Conservation (phyloP, 73 alveolate species). For the Paramecium biaurelia region DNA sequence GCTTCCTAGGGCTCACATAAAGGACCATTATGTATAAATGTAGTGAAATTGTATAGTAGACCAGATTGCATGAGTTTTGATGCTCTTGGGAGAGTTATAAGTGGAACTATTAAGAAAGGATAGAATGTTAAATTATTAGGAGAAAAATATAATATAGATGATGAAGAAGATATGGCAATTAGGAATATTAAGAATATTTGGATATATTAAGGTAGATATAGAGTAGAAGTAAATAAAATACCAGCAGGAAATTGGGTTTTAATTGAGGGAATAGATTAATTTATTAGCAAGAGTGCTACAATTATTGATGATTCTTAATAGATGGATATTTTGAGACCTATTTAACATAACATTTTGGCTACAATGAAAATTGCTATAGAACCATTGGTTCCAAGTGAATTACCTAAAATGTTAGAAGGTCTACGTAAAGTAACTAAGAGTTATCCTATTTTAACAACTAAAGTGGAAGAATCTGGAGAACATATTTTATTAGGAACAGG, state of each 20-base stretch:
- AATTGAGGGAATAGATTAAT: slow-evolving; percentile 88
- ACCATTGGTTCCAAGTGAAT: slow-evolving; percentile 99
- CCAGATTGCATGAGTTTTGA: slow-evolving; percentile 91
- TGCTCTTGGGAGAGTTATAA: slow-evolving; percentile 96
- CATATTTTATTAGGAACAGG: slow-evolving; percentile 99
- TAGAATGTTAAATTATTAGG: slow-evolving; percentile 92
- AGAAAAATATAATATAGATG: slow-evolving; percentile 93
- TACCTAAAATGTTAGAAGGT: slow-evolving; percentile 99
- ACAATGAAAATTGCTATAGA: slow-evolving; percentile 97
- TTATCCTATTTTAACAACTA: slow-evolving; percentile 79
- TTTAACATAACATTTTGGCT: slow-evolving; percentile 74
- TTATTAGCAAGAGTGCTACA: slow-evolving; percentile 87
- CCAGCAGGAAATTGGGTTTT: slow-evolving; percentile 93
- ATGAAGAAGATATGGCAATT: slow-evolving; percentile 91
- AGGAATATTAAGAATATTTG: slow-evolving; percentile 74
- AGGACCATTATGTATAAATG: slow-evolving; percentile 76
- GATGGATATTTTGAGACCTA: slow-evolving; percentile 80
- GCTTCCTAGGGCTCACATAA: slow-evolving; percentile 75
- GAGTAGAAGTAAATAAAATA: slow-evolving; percentile 82
- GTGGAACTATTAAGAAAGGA: slow-evolving; percentile 94
- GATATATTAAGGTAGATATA: slow-evolving; percentile 83
- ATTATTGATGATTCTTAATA: slow-evolving; percentile 64
- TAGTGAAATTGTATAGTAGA: slow-evolving; percentile 91
- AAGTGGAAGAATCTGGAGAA: slow-evolving; percentile 99
- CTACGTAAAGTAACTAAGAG: slow-evolving; percentile 90